These are phyloP conservation scores for Babjeviella inositovora DNA, from an alignment of 805 yeast genomes.

Conservation along the genomic window DNA sequence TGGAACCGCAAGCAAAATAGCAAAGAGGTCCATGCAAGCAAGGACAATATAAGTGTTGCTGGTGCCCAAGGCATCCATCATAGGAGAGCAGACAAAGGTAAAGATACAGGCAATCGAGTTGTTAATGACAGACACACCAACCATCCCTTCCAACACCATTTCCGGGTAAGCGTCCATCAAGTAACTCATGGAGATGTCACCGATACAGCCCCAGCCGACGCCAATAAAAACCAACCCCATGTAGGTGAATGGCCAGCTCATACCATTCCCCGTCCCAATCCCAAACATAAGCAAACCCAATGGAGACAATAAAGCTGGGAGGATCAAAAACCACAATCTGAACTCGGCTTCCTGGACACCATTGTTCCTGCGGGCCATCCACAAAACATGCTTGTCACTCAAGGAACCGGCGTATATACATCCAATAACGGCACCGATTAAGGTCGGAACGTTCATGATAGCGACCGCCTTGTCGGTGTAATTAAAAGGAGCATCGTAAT, in stretches of 20 bases:
- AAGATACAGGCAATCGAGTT: slow-evolving; percentile 50
- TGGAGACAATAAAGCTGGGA: slow-evolving; percentile 43
- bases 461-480: slow-evolving; percentile 56
- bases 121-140: slow-evolving; percentile 53
- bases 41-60: slow-evolving; percentile 42
- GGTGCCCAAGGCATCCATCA: slow-evolving; percentile 41
- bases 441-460: slow-evolving; percentile 57
- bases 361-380: slow-evolving; percentile 42
- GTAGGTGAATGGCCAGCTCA: slow-evolving; percentile 38
- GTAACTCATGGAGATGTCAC: slow-evolving; percentile 55
- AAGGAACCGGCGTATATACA: slow-evolving; percentile 48
- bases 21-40: slow-evolving; percentile 42
- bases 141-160: slow-evolving; percentile 57
- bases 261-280: slow-evolving; percentile 39
- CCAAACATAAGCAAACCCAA: slow-evolving; percentile 51
- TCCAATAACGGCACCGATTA: slow-evolving; percentile 51
- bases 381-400: slow-evolving; percentile 42
- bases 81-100: slow-evolving; percentile 46
- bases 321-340: slow-evolving; percentile 37
- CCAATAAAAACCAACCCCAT: slow-evolving; percentile 52
- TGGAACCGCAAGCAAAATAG: slow-evolving; percentile 41
- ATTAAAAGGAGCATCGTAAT: slow-evolving; percentile 51
- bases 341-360: slow-evolving; percentile 55
- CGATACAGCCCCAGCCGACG: slow-evolving; percentile 55
- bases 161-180: slow-evolving; percentile 58